A percentile compares a stretch with the other conserved stretches of the same genome.
phyloP scores from a whole-genome alignment of 164 flowering plant genomes.

The Platanus orientalis region DNA sequence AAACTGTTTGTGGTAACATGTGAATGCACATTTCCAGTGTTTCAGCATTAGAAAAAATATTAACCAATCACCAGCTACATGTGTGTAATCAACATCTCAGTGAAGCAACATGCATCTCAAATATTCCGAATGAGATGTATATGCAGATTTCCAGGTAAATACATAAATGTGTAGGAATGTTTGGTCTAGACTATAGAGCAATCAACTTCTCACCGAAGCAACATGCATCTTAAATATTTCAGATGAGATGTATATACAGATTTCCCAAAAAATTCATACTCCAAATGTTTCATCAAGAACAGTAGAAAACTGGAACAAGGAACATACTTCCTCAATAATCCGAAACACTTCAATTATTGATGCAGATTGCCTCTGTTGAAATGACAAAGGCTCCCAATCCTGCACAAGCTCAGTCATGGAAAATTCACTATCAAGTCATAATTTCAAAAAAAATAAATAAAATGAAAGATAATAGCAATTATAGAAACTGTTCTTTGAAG shows the following conservation, averaged over 20 bases:
- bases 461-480: too few relatives aligned
- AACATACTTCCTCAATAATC: constrained; percentile 72
- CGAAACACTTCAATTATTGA: constrained; percentile 83
- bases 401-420: constrained; percentile 22
- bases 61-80: not conserved
- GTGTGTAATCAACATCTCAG: too few relatives aligned
- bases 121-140: too few relatives aligned
- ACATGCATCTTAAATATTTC: not conserved
- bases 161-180: too few relatives aligned
- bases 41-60: not conserved
- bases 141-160: too few relatives aligned
- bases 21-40: not conserved
- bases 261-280: not conserved
- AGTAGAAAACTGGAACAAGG: not conserved
- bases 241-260: not conserved
- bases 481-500: not conserved
- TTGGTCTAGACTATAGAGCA: too few relatives aligned
- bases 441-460: too few relatives aligned
- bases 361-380: constrained; percentile 69
- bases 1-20: too few relatives aligned
- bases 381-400: constrained; percentile 87
- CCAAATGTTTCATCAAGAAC: not conserved
- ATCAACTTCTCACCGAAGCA: not conserved
- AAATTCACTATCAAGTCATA: too few relatives aligned
- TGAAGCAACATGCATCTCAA: too few relatives aligned